A percentile compares a stretch with the other conserved stretches of the same genome.
Evolutionary conservation across 345 rosid genomes (phyloP).

Genomic region (rapeseed (Brassica napus)): DNA sequence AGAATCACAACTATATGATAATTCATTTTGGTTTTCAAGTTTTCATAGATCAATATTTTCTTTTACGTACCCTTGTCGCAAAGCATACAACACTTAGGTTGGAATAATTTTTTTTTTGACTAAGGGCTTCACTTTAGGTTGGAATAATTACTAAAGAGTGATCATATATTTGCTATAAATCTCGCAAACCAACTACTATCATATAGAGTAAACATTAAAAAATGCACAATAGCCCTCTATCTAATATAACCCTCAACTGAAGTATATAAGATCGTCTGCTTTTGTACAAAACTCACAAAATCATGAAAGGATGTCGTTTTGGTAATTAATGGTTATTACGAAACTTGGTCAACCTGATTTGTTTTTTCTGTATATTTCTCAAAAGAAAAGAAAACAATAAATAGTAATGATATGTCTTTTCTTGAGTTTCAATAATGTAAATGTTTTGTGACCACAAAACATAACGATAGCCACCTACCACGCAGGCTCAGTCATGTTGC

Average conservation of each 20-base stretch:
- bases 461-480: slow-evolving; percentile 5
- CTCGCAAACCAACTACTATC: background rate
- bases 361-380: background rate
- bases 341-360: background rate
- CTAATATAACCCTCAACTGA: background rate
- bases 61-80: background rate
- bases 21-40: background rate
- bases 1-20: background rate
- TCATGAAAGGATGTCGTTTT: background rate
- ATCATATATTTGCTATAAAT: background rate
- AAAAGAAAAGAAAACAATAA: background rate
- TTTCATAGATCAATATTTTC: background rate
- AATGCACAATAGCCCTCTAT: background rate
- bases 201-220: no score
- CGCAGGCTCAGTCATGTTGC: background rate
- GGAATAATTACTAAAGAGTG: background rate
- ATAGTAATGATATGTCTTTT: background rate
- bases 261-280: background rate
- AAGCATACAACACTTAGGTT: background rate
- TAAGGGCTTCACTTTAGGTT: background rate
- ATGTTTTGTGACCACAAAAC: background rate
- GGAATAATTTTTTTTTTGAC: background rate
- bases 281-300: background rate
- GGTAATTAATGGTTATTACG: background rate
- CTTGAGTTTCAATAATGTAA: background rate